Conservation (phyloP, 2,329 filamentous ascomycete species). For the Arthroderma sp. region DNA sequence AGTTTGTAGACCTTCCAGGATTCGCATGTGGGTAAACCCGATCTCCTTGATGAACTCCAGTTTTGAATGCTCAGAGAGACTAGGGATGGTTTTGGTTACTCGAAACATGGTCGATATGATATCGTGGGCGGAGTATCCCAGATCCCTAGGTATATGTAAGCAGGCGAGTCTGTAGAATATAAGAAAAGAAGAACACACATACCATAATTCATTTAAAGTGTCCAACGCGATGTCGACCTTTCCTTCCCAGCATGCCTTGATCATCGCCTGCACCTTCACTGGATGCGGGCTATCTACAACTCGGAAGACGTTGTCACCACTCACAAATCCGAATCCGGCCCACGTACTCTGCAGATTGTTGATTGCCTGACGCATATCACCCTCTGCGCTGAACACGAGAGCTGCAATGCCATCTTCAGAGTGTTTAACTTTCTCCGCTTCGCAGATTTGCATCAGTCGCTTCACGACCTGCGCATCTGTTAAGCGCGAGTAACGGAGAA, state of each 20-base stretch:
- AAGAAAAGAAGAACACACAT: slow-evolving; percentile 7
- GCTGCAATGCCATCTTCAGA: slow-evolving; percentile 89
- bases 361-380: slow-evolving; percentile 97
- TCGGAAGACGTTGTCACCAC: slow-evolving; percentile 92
- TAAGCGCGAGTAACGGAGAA: slow-evolving; percentile 81
- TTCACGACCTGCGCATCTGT: slow-evolving; percentile 90
- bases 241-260: slow-evolving; percentile 90
- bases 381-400: slow-evolving; percentile 93
- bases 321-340: slow-evolving; percentile 94
- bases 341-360: slow-evolving; percentile 92
- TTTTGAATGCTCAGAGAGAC: slow-evolving; percentile 85
- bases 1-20: slow-evolving; percentile 94
- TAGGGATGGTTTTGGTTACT: slow-evolving; percentile 90
- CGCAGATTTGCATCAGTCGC: slow-evolving; percentile 79
- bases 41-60: slow-evolving; percentile 98
- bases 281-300: slow-evolving; percentile 96
- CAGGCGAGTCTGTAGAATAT: background rate
- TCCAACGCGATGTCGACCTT: slow-evolving; percentile 82
- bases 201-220: slow-evolving; percentile 79
- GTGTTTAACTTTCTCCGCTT: slow-evolving; percentile 80
- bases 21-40: slow-evolving; percentile 98
- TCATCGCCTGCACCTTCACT: slow-evolving; percentile 96
- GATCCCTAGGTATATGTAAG: slow-evolving; percentile 38
- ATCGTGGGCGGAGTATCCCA: slow-evolving; percentile 97
- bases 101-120: slow-evolving; percentile 99